Conservation (phyloP, 2,329 filamentous ascomycete genomes). For the Scleromitrula shiraiana region DNA sequence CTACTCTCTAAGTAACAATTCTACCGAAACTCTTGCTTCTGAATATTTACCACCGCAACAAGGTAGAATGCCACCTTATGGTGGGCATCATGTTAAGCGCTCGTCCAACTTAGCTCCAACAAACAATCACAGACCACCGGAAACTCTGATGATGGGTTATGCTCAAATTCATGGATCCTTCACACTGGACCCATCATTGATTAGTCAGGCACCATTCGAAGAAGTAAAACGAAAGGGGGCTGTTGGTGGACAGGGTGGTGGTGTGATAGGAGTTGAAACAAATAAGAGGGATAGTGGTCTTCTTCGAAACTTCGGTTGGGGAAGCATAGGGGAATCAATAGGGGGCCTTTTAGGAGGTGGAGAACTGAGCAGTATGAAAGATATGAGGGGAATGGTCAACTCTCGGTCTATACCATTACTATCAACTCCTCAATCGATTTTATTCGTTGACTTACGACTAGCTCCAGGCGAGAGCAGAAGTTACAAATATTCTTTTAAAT, state of each 20-base stretch:
- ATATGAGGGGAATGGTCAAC: slow-evolving; percentile 84
- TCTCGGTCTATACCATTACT: slow-evolving; percentile 82
- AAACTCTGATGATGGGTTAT: slow-evolving; percentile 96
- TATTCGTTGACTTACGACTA: slow-evolving; percentile 88
- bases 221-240: slow-evolving; percentile 93
- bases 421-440: slow-evolving; percentile 89
- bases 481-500: slow-evolving; percentile 77
- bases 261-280: slow-evolving; percentile 71
- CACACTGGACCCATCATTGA: slow-evolving; percentile 79
- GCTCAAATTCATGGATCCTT: slow-evolving; percentile 91
- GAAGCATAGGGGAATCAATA: slow-evolving; percentile 77
- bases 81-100: slow-evolving; percentile 31
- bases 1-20: slow-evolving; percentile 91
- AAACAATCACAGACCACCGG: slow-evolving; percentile 47
- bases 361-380: slow-evolving; percentile 87
- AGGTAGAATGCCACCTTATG: slow-evolving; percentile 38
- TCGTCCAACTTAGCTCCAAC: slow-evolving; percentile 36
- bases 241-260: slow-evolving; percentile 77
- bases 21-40: slow-evolving; percentile 83
- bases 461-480: slow-evolving; percentile 81
- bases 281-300: slow-evolving; percentile 70
- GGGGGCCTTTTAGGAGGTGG: slow-evolving; percentile 79
- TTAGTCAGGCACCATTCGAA: slow-evolving; percentile 86
- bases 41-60: slow-evolving; percentile 62
- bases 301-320: slow-evolving; percentile 79